Evolutionary conservation across 768 basidiomycete genomes (phyloP), one percentile per base, ranked within the genome.

Genomic region (Russula brevipes): DNA sequence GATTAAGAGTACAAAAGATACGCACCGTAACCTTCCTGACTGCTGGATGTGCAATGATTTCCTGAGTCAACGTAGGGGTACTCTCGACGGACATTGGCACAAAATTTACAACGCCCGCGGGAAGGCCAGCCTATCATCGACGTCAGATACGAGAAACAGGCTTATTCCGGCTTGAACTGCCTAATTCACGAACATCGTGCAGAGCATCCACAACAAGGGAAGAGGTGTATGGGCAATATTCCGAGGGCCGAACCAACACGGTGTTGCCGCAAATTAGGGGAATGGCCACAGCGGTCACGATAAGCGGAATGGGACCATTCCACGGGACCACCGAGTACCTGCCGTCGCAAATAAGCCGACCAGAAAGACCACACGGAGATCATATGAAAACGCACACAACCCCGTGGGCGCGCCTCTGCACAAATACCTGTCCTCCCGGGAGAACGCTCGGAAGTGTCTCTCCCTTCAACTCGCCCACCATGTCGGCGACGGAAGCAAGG

Each of bases 201-300:
- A 85, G 75, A 2, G 81, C 66, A 60, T 83, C 81, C 0, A 74
- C 73, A 11, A 81, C 74, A 7, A 83, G 70, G 7, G 74, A 72
- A 58, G 83, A 82, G 24, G 74, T 77, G 16, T 78, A 72, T 0
- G 84, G 83, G 56, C 77, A 80, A 49, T 73, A 71, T 64, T 84
- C 84, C 0, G 82, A 82, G 12, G 77, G 76, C 61, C 82, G 82
- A 49, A 85, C 68, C 3, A 85, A 76, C 6, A 82, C 78, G 0
- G 83, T 82, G 68, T 85, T 85, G 1, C 84, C 84, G 56, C 82
- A 82, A 1, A 84, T 67, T 38, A 84, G 69, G 0, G 83, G 81
- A 11, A 79, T 66, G 1, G 75, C 76, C 14, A 81, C 70, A 0
- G 82, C 79, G 17, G 81, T 72, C 16, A 84, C 58, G 0, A 80